A percentile compares a stretch with the other conserved stretches of the same genome.
phyloP scores from a whole-genome alignment of 345 rosid species.

The Salix caprea region DNA sequence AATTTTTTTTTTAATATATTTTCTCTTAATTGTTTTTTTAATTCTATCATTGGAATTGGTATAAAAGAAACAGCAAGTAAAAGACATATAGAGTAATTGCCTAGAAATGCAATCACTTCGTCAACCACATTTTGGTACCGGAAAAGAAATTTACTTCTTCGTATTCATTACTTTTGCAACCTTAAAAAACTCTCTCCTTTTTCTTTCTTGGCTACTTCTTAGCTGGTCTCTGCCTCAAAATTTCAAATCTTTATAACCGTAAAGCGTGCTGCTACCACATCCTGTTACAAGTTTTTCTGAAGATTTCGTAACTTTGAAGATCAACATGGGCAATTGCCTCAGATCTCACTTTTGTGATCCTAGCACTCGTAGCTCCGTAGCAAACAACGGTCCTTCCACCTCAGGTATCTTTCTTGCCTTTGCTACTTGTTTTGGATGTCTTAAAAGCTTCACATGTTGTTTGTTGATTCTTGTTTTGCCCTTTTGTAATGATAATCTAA shows the following conservation, averaged over 20 bases:
- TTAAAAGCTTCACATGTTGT: neutral
- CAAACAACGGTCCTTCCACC: constrained; percentile 1
- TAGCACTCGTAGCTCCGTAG: neutral
- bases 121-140: neutral
- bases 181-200: neutral
- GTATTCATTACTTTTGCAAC: neutral
- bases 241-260: neutral
- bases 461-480: neutral
- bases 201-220: neutral
- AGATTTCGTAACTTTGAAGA: neutral
- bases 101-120: neutral
- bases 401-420: constrained; percentile 24
- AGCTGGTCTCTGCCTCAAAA: neutral
- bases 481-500: neutral
- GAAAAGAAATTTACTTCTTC: neutral
- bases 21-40: no score
- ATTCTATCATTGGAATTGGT: no score
- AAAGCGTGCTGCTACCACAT: neutral
- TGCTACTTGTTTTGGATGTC: neutral
- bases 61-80: neutral
- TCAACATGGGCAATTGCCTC: constrained; percentile 44
- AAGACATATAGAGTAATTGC: constrained; percentile 13
- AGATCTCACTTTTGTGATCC: constrained; percentile 17
- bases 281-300: neutral
- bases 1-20: no score